Conservation (phyloP, 164 flowering plant genomes). For the Umbellularia californica region DNA sequence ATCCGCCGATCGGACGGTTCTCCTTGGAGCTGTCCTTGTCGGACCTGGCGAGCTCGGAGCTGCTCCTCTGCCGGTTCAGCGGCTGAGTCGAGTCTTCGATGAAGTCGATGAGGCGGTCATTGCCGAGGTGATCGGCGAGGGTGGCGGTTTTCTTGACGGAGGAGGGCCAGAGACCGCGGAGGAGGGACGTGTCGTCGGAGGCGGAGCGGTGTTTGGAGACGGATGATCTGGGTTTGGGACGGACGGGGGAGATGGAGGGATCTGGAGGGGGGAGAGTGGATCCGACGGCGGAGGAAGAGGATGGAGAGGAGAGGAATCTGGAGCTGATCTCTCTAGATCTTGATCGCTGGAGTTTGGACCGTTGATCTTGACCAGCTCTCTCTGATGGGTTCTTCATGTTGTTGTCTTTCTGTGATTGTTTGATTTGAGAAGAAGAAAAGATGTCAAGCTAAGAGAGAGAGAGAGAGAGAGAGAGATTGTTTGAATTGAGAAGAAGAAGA, state of each 20-base stretch:
- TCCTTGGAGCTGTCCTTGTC: constrained; percentile 28
- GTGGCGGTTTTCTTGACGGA: constrained; percentile 14
- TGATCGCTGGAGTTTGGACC: constrained; percentile 23
- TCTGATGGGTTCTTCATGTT: neutral
- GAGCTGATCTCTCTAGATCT: constrained; percentile 64
- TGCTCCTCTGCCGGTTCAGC: constrained; percentile 34
- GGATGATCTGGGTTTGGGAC: constrained; percentile 5
- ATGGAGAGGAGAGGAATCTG: constrained; percentile 46
- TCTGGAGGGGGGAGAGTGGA: constrained; percentile 30
- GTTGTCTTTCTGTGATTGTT: neutral
- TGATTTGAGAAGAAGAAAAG: neutral
- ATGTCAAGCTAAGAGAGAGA: neutral
- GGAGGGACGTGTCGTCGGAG: constrained; percentile 22
- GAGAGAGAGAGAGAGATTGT: neutral
- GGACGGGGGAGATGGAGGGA: constrained; percentile 31
- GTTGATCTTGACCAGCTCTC: constrained; percentile 17
- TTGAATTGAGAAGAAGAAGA: neutral
- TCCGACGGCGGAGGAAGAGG: constrained; percentile 13
- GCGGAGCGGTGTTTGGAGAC: constrained; percentile 14
- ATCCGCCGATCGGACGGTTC: constrained; percentile 52
- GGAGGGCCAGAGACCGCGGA: constrained; percentile 54
- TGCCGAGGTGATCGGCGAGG: constrained; percentile 55
- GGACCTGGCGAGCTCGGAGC: constrained; percentile 17
- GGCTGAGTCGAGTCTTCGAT: neutral
- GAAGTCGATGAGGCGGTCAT: constrained; percentile 37